These are phyloP conservation scores for Penicillium goetzii DNA, from an alignment of 495 filamentous ascomycete genomes.

Conservation along the genomic window DNA sequence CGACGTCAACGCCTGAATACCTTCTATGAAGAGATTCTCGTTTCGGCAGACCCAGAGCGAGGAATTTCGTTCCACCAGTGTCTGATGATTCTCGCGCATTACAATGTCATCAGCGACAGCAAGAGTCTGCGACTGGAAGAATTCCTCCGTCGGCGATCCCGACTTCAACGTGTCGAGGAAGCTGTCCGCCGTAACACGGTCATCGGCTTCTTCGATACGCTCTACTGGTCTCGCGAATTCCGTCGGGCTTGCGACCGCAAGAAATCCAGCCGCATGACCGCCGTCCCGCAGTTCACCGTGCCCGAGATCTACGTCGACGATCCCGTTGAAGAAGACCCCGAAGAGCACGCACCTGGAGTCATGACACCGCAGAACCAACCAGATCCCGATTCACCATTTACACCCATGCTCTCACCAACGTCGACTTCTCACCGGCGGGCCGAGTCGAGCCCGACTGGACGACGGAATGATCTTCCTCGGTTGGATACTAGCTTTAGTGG, in stretches of 20 bases:
- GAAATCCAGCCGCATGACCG: slow-evolving; percentile 71
- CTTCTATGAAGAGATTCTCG: slow-evolving; percentile 96
- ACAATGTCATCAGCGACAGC: slow-evolving; percentile 98
- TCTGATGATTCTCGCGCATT: slow-evolving; percentile 96
- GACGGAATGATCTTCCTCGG: slow-evolving; percentile 34
- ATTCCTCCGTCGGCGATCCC: slow-evolving; percentile 86
- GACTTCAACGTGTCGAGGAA: slow-evolving; percentile 95
- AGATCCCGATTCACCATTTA: slow-evolving; percentile 22
- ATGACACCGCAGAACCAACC: slow-evolving; percentile 31
- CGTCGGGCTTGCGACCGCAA: slow-evolving; percentile 69
- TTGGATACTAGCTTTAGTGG: slow-evolving; percentile 46
- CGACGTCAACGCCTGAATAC: slow-evolving; percentile 79
- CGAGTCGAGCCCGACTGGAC: slow-evolving; percentile 34
- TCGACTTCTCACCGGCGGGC: slow-evolving; percentile 33
- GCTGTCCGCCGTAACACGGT: slow-evolving; percentile 87
- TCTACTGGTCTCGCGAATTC: slow-evolving; percentile 87
- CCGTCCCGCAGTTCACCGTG: slow-evolving; percentile 77
- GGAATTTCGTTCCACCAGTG: slow-evolving; percentile 92
- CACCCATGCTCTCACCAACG: slow-evolving; percentile 44
- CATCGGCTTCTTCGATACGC: slow-evolving; percentile 91
- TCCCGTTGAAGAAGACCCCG: slow-evolving; percentile 45
- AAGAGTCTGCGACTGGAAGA: slow-evolving; percentile 94
- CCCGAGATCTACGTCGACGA: slow-evolving; percentile 91
- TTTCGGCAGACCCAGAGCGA: slow-evolving; percentile 82
- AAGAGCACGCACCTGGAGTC: slow-evolving; percentile 26